Evolutionary conservation across 2,329 filamentous ascomycete species (phyloP), one percentile per base, ranked within the genome.

Genomic region (Colletotrichum eleusines): DNA sequence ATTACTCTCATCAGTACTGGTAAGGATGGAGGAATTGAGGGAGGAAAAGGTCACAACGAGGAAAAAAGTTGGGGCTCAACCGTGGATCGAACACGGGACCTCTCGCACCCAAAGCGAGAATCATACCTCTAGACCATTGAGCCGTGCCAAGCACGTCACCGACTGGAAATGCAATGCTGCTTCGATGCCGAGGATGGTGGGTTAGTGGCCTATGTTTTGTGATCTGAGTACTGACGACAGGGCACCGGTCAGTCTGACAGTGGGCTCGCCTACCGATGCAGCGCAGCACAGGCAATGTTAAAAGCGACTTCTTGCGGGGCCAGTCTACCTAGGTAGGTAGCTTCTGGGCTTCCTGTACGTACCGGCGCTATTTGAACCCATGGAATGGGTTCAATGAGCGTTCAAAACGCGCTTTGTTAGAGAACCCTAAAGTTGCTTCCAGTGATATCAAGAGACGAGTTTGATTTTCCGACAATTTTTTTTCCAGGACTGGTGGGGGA

Each of bases 91-190:
- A 79, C 77, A 74, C 77, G 76, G 76, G 77, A 77, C 77, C 77
- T 78, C 77, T 78, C 76, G 75, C 77, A 69, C 77, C 77, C 77
- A 78, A 78, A 78, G 76, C 76, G 75, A 77, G 77, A 78, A 78
- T 78, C 77, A 78, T 78, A 78, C 77, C 76, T 75, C 77, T 78
- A 78, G 77, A 78, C 77, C 77, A 78, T 75, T 73, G 71, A 74
- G 73, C 75, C 76, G 26, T 23, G 18, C 51, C 38, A 16, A 44
- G n/a, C 40, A 48, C 9, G 23, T 33, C n/a, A 40, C 16, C 44
- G 42, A 44, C 42, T 18, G 42, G 46, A 48, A 51, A 38, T 44
- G 50, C 35, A 61, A 14, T 26, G n/a, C n/a, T 33, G 33, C 20
- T 61, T 35, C n/a, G 68, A 33, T 67, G 68, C 5, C 35, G 20